Evolutionary conservation across 805 yeast genomes (phyloP), one percentile per base, ranked within the genome.

Genomic region (Yarrowia bubula): DNA sequence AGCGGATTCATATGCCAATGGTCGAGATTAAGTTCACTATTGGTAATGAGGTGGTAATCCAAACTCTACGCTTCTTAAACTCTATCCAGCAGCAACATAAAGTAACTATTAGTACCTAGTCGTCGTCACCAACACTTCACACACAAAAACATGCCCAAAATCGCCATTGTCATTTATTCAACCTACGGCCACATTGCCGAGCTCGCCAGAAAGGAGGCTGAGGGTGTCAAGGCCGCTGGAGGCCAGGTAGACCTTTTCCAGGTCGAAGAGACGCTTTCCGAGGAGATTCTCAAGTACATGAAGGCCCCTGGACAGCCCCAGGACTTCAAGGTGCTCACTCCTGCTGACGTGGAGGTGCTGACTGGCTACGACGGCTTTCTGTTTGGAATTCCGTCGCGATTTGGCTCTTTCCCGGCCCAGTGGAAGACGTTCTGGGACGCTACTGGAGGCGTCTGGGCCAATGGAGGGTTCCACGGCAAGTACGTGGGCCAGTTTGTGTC

Each of bases 381-480:
- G 69, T 89, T 91, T 71, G 97, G 97, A 74, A 75, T 89, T 70
- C 96, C 96, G 72, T 88, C 96, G 65, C 85, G 96, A 78, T 91
- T 78, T 74, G 97, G 97, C 77, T 84, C 81, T 75, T 77, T 81
- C 77, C 93, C 96, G 65, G 88, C 90, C 58, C 96, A 90, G 76
- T 83, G 87, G 82, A 83, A 82, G 76, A 79, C 88, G 17, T 90
- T 88, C 81, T 84, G 89, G 84, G 96, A 88, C 72, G 76, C 85
- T 65, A 86, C 92, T 48, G 95, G 95, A 74, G 86, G 86, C 38
- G 79, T 88, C 70, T 90, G 96, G 96, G 90, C 88, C 55, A 62
- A 74, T 17, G 93, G 95, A 73, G 84, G 85, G 33, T 79, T 89
- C 68, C 79, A 82, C 74, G 92, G 92, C 70, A 90, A 90, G 78